Conservation (phyloP, 2,329 filamentous ascomycete species). For the Aureobasidium sp. region DNA sequence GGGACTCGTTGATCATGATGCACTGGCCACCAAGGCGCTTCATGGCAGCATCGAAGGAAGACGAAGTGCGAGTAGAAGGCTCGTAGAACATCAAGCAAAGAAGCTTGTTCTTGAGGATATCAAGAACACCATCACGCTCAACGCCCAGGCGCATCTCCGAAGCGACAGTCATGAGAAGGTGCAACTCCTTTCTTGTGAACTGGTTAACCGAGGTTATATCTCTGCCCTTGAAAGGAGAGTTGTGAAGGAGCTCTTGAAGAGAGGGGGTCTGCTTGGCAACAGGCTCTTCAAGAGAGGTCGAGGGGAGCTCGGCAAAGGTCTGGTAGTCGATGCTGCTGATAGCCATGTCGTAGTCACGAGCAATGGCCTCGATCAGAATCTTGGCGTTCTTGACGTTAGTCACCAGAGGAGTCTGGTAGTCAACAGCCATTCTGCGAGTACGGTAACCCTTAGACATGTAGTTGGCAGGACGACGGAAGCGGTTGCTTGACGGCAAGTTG, state of each 20-base stretch:
- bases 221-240: slow-evolving; percentile 79
- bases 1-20: slow-evolving; percentile 69
- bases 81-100: slow-evolving; percentile 95
- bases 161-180: slow-evolving; percentile 89
- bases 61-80: slow-evolving; percentile 89
- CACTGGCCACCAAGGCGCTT: slow-evolving; percentile 89
- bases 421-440: slow-evolving; percentile 94
- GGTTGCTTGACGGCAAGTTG: slow-evolving; percentile 97
- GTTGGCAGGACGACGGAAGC: slow-evolving; percentile 90
- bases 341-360: slow-evolving; percentile 77
- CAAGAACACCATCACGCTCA: slow-evolving; percentile 81
- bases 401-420: slow-evolving; percentile 92
- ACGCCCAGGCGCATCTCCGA: slow-evolving; percentile 97
- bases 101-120: slow-evolving; percentile 76
- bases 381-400: slow-evolving; percentile 99
- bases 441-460: slow-evolving; percentile 98
- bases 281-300: slow-evolving; percentile 23
- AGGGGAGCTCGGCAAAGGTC: slow-evolving; percentile 53
- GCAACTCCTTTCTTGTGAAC: slow-evolving; percentile 79
- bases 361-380: slow-evolving; percentile 88
- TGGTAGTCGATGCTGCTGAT: slow-evolving; percentile 82
- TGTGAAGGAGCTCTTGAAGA: slow-evolving; percentile 64
- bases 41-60: slow-evolving; percentile 97
- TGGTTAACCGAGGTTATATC: slow-evolving; percentile 89
- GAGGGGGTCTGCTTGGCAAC: slow-evolving; percentile 43